Evolutionary conservation across 129 eudicot species (phyloP).

Genomic region (Erigeron canadensis): DNA sequence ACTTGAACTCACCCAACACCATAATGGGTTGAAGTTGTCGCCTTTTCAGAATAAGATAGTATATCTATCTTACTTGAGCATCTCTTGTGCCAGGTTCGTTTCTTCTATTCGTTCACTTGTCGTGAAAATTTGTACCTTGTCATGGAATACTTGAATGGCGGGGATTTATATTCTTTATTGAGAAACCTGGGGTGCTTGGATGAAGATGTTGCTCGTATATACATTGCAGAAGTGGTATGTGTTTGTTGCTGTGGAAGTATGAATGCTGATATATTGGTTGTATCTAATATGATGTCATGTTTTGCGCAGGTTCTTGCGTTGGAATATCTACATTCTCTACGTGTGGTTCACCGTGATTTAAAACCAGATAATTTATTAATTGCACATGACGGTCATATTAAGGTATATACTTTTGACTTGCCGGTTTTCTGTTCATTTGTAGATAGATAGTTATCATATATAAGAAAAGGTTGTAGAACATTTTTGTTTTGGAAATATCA

Average conservation of each 20-base stretch:
- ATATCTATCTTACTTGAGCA: constrained; percentile 29
- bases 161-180: constrained; percentile 85
- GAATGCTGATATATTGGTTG: neutral
- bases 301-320: constrained; percentile 86
- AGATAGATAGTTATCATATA: neutral
- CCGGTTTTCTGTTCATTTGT: neutral
- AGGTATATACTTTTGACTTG: constrained; percentile 44
- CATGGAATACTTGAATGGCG: constrained; percentile 97
- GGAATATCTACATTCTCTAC: constrained; percentile 90
- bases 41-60: neutral
- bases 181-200: constrained; percentile 96
- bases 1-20: neutral
- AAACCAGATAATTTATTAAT: constrained; percentile 95
- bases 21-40: neutral
- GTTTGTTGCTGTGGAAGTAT: neutral
- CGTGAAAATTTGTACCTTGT: constrained; percentile 97
- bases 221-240: constrained; percentile 96
- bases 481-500: neutral
- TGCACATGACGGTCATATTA: constrained; percentile 98
- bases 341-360: constrained; percentile 94
- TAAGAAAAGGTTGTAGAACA: neutral
- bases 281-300: constrained; percentile 10
- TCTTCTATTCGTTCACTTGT: constrained; percentile 94
- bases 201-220: constrained; percentile 95
- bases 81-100: constrained; percentile 66